Percentiles rank a stretch among this genome's conserved stretches.
phyloP scores from a whole-genome alignment of 2,329 filamentous ascomycete species.

The Fusarium hainanense region DNA sequence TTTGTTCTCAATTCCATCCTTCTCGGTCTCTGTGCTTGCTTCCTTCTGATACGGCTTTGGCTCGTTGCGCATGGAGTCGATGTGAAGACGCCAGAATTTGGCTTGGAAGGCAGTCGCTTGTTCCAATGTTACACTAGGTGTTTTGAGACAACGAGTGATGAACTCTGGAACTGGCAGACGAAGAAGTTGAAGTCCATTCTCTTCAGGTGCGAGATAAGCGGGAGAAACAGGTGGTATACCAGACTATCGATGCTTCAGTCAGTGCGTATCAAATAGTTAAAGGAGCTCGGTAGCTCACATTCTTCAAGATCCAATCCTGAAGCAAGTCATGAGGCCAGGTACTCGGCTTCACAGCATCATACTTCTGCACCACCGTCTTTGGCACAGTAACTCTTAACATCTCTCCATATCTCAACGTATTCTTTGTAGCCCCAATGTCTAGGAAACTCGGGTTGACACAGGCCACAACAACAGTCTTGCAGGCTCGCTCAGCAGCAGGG shows the following conservation, averaged over 20 bases:
- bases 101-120: conserved; percentile 56
- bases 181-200: conserved; percentile 56
- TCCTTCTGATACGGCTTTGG: background rate
- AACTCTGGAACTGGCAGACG: conserved; percentile 55
- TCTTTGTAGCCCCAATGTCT: conserved; percentile 58
- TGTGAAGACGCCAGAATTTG: conserved; percentile 57
- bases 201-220: conserved; percentile 52
- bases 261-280: background rate
- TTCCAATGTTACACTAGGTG: conserved; percentile 49
- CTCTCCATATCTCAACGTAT: conserved; percentile 62
- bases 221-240: conserved; percentile 52
- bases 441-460: conserved; percentile 60
- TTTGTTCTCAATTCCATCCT: background rate
- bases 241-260: conserved; percentile 47
- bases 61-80: conserved; percentile 51
- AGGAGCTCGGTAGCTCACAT: conserved; percentile 48
- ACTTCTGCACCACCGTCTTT: conserved; percentile 34
- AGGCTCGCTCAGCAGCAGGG: conserved; percentile 51
- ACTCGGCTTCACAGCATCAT: conserved; percentile 47
- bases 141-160: conserved; percentile 54
- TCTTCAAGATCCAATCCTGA: conserved; percentile 54
- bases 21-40: background rate
- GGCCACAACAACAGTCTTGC: conserved; percentile 59
- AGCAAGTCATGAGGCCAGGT: conserved; percentile 56
- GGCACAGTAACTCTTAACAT: conserved; percentile 56